Percentiles rank a stretch among this genome's conserved stretches.
These are phyloP conservation scores for Russula earlei DNA, from an alignment of 768 basidiomycete species.

Conservation along the genomic window DNA sequence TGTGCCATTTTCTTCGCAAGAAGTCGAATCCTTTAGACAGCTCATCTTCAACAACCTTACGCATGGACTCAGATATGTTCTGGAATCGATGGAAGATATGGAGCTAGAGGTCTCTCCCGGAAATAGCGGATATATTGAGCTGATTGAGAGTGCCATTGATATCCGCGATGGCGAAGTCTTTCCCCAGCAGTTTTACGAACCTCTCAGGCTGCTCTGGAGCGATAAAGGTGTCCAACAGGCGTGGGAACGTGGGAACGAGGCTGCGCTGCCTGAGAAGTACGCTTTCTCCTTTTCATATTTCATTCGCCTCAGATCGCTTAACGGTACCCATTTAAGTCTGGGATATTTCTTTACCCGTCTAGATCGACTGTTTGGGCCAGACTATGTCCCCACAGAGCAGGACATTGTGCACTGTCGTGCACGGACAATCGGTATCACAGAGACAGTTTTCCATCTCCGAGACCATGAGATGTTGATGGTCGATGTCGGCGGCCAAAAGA, in stretches of 20 bases:
- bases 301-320: conserved; percentile 9
- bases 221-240: conserved; percentile 68
- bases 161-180: conserved; percentile 75
- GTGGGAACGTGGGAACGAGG: conserved; percentile 81
- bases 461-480: conserved; percentile 88
- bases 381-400: conserved; percentile 69
- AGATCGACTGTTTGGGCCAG: conserved; percentile 67
- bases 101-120: conserved; percentile 60
- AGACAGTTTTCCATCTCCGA: conserved; percentile 71
- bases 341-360: conserved; percentile 71
- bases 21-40: conserved; percentile 84
- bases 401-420: conserved; percentile 83
- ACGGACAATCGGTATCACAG: conserved; percentile 85
- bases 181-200: conserved; percentile 55
- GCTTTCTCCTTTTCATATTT: conserved; percentile 17
- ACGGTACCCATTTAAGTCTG: conserved; percentile 34
- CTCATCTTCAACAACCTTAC: conserved; percentile 90
- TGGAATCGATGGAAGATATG: conserved; percentile 88
- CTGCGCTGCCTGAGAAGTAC: conserved; percentile 85
- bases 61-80: conserved; percentile 69
- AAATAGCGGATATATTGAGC: conserved; percentile 45
- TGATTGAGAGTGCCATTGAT: conserved; percentile 61
- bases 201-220: conserved; percentile 64
- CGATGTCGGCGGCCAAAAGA: conserved; percentile 91
- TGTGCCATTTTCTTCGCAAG: conserved; percentile 69